Conservation (phyloP, 139 green algal genomes). For the Haematococcus lacustris region DNA sequence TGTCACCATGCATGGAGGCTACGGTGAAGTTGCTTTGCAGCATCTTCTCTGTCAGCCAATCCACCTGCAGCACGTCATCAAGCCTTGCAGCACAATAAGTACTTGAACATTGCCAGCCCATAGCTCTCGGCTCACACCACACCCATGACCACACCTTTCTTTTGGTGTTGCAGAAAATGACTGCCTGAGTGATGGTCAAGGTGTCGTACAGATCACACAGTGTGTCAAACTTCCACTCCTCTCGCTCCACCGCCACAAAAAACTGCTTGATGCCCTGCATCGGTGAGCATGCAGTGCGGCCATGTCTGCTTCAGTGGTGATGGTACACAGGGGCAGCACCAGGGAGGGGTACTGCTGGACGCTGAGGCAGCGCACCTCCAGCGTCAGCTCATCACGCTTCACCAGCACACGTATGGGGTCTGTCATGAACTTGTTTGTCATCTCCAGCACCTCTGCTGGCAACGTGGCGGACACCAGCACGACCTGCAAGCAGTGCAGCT, state of each 20-base stretch:
- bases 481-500: too few relatives aligned
- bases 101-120: too few relatives aligned
- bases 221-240: slow-evolving; percentile 99
- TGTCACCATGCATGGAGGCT: slow-evolving; percentile 95
- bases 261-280: slow-evolving; percentile 97
- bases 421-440: slow-evolving; percentile 99
- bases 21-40: slow-evolving; percentile 97
- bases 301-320: too few relatives aligned
- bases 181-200: slow-evolving; percentile 96
- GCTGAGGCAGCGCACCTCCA: slow-evolving; percentile 85
- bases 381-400: slow-evolving; percentile 98
- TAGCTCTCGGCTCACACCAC: background rate
- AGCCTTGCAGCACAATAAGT: too few relatives aligned
- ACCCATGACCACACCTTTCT: slow-evolving; percentile 59
- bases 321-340: too few relatives aligned
- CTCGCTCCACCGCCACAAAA: slow-evolving; percentile 96
- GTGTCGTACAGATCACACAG: slow-evolving; percentile 99
- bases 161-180: slow-evolving; percentile 99
- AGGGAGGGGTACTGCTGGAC: too few relatives aligned
- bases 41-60: slow-evolving; percentile 98
- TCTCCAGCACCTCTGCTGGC: slow-evolving; percentile 92
- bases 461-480: slow-evolving; percentile 93
- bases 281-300: too few relatives aligned
- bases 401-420: slow-evolving; percentile 96
- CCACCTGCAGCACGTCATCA: slow-evolving; percentile 56